Percentiles rank a stretch among this genome's conserved stretches.
These are phyloP conservation scores for Talaromyces thailandensis DNA, from an alignment of 495 filamentous ascomycete genomes.

Conservation along the genomic window DNA sequence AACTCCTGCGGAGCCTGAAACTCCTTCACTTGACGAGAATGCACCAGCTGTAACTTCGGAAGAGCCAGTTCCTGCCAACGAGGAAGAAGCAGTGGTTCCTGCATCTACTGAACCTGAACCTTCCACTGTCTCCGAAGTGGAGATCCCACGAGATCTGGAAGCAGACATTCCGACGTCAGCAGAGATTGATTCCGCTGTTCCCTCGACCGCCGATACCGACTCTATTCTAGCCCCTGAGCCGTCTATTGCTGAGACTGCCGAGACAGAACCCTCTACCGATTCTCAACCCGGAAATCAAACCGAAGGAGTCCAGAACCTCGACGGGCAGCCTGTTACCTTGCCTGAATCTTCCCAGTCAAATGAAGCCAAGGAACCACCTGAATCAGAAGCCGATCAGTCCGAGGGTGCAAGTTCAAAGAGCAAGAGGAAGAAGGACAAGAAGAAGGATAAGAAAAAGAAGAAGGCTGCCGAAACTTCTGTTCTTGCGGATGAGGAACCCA, in stretches of 20 bases:
- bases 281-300: background rate
- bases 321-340: background rate
- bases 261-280: background rate
- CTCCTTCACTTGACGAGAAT: background rate
- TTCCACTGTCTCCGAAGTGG: background rate
- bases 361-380: background rate
- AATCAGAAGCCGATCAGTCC: background rate
- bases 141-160: conserved; percentile 7
- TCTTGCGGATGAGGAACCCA: background rate
- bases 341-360: background rate
- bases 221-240: background rate
- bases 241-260: background rate
- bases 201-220: background rate
- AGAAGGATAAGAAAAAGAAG: conserved; percentile 8
- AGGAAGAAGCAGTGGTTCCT: background rate
- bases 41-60: background rate
- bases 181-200: background rate
- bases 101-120: background rate
- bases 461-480: background rate
- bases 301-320: background rate
- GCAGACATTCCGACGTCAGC: conserved; percentile 9
- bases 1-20: background rate
- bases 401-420: background rate
- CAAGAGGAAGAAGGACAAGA: conserved; percentile 14
- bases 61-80: background rate